phyloP scores from a whole-genome alignment of 257 asterid species.

The Leonotis leonurus region DNA sequence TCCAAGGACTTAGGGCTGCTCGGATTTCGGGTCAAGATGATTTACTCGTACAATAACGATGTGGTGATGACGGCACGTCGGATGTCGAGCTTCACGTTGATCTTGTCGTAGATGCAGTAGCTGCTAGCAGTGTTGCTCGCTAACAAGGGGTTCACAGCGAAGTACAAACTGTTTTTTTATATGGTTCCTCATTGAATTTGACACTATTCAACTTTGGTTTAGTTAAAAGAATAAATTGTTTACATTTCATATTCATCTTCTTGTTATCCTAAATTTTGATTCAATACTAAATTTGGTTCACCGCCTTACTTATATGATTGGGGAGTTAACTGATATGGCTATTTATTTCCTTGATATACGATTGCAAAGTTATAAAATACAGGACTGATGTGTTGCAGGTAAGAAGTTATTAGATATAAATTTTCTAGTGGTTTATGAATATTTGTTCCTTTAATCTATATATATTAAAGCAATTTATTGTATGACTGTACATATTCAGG shows the following conservation, averaged over 20 bases:
- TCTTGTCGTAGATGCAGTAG: too few species aligned
- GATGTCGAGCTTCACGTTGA: too few species aligned
- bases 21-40: too few species aligned
- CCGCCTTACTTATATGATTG: background rate
- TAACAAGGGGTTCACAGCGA: too few species aligned
- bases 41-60: too few species aligned
- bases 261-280: background rate
- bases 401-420: background rate
- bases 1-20: too few species aligned
- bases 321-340: background rate
- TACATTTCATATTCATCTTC: background rate
- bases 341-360: background rate
- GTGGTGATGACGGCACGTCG: too few species aligned
- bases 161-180: too few species aligned
- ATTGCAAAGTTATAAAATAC: background rate
- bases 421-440: background rate
- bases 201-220: background rate
- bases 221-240: background rate
- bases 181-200: background rate
- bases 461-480: background rate
- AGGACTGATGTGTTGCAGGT: too few species aligned
- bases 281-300: background rate
- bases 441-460: background rate
- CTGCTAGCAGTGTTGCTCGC: too few species aligned
- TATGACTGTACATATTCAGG: conserved; percentile 55